A percentile compares a stretch with the other conserved stretches of the same genome.
Conservation (phyloP, 1,284 basidiomycete genomes). For the Ustanciosporium gigantosporum region DNA sequence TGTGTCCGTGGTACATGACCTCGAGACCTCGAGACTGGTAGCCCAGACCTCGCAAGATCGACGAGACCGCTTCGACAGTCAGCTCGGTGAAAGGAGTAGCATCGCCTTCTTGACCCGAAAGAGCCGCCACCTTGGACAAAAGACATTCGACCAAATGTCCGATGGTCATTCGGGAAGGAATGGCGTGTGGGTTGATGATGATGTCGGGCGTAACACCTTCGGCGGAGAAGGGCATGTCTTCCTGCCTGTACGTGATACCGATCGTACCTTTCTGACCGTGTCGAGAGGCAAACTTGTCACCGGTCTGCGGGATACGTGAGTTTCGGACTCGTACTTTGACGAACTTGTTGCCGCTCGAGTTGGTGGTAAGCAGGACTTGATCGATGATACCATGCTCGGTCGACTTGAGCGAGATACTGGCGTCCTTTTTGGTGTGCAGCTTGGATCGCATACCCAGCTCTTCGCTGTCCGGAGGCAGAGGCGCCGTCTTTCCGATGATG, state of each 20-base stretch:
- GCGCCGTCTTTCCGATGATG: slow-evolving; percentile 98
- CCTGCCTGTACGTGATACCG: slow-evolving; percentile 97
- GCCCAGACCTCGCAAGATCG: slow-evolving; percentile 51
- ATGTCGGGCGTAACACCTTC: slow-evolving; percentile 96
- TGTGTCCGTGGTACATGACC: slow-evolving; percentile 98
- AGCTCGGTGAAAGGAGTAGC: slow-evolving; percentile 98
- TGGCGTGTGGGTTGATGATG: slow-evolving; percentile 98
- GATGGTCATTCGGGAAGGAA: slow-evolving; percentile 99
- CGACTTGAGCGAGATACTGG: slow-evolving; percentile 94
- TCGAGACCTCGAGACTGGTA: slow-evolving; percentile 87
- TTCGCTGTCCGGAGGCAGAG: slow-evolving; percentile 92
- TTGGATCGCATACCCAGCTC: slow-evolving; percentile 93
- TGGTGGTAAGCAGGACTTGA: slow-evolving; percentile 94
- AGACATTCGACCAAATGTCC: slow-evolving; percentile 99
- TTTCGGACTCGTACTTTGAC: slow-evolving; percentile 97
- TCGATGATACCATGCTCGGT: slow-evolving; percentile 98
- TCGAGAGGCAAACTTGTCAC: slow-evolving; percentile 98
- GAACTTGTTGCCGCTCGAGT: slow-evolving; percentile 93
- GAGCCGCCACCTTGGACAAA: slow-evolving; percentile 91
- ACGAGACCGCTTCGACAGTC: slow-evolving; percentile 78
- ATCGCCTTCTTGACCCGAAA: slow-evolving; percentile 94
- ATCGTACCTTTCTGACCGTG: slow-evolving; percentile 99
- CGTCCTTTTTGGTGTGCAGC: slow-evolving; percentile 86
- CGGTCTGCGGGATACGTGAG: slow-evolving; percentile 93
- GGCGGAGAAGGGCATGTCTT: slow-evolving; percentile 98